These are phyloP conservation scores for Toxoplasma gondii DNA, from an alignment of 169 alveolate species.

Conservation along the genomic window DNA sequence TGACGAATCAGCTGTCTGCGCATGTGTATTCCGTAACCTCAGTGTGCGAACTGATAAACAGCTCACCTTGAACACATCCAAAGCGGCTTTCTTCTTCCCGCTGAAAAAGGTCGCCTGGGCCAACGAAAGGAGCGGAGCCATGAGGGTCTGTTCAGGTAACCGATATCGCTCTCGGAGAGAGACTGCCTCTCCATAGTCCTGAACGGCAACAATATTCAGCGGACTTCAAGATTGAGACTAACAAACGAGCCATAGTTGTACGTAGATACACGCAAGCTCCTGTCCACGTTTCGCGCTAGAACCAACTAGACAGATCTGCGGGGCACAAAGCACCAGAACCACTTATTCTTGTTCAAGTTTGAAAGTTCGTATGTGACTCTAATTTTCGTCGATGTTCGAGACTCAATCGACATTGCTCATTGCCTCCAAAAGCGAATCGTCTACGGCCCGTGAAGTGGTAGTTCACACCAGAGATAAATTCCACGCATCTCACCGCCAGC, in stretches of 20 bases:
- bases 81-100: conserved; percentile 12
- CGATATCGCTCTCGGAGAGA: conserved; percentile 24
- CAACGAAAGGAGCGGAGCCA: conserved; percentile 39
- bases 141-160: conserved; percentile 30
- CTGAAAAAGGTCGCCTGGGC: conserved; percentile 54
- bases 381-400: no score
- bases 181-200: conserved; percentile 43
- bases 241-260: neutral
- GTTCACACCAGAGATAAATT: no score
- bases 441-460: no score
- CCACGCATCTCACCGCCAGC: no score
- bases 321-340: no score
- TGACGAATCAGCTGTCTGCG: no score
- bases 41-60: no score
- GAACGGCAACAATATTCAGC: neutral
- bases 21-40: no score
- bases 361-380: no score
- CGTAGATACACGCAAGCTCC: neutral
- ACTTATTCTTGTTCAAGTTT: no score
- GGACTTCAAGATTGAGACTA: neutral
- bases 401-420: no score
- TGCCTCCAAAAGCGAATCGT: no score
- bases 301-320: neutral
- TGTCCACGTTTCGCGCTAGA: neutral
- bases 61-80: conserved; percentile 28